A percentile compares a stretch with the other conserved stretches of the same genome.
phyloP scores from a whole-genome alignment of 2,329 filamentous ascomycete species.

The Dryadomyces quercivorus region DNA sequence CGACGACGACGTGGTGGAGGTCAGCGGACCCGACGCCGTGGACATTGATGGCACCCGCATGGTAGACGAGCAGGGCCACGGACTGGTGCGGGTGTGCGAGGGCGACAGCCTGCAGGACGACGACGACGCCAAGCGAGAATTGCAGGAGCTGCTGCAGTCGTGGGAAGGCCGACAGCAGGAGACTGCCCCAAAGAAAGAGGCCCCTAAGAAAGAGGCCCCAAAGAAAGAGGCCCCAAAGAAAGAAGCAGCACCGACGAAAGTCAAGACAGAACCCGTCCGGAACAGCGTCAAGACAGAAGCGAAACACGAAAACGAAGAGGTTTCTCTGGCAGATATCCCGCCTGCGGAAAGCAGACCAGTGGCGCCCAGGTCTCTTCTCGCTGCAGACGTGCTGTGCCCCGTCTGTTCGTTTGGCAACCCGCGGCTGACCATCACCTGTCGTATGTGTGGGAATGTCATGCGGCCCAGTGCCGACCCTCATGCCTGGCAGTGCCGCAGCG shows the following conservation, averaged over 20 bases:
- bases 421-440: conserved; percentile 43
- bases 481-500: conserved; percentile 52
- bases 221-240: not conserved
- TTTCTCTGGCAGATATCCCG: not conserved
- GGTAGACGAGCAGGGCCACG: conserved; percentile 52
- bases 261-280: not conserved
- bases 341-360: not conserved
- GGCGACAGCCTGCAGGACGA: conserved; percentile 52
- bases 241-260: not conserved
- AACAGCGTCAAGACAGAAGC: not conserved
- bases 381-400: conserved; percentile 27
- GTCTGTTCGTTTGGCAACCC: conserved; percentile 60
- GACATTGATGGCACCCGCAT: conserved; percentile 53
- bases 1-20: conserved; percentile 39
- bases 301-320: not conserved
- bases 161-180: conserved; percentile 10
- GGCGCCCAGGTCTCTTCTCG: not conserved
- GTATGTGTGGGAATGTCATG: conserved; percentile 59
- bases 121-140: conserved; percentile 45
- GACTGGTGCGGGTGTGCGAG: conserved; percentile 64
- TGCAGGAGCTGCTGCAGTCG: conserved; percentile 49
- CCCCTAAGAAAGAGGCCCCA: not conserved
- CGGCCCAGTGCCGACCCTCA: conserved; percentile 36
- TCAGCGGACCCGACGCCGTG: conserved; percentile 38
- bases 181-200: not conserved